Percentiles rank a stretch among this genome's conserved stretches.
These are phyloP conservation scores for Didymella arachidicola DNA, from an alignment of 2,329 filamentous ascomycete genomes.

Conservation along the genomic window DNA sequence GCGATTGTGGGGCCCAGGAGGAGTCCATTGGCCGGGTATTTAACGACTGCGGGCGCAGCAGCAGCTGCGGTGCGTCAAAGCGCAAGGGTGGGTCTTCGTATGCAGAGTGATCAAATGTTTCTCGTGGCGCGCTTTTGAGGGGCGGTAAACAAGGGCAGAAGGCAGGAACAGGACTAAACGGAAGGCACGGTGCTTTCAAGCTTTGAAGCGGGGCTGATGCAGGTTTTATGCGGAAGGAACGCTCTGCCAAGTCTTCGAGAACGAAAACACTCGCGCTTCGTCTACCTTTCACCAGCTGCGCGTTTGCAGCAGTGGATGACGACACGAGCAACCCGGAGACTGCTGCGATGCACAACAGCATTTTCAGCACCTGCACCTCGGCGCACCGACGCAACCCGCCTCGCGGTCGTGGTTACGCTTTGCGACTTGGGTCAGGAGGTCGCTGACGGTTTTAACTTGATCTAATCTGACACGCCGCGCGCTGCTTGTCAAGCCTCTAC, in stretches of 20 bases:
- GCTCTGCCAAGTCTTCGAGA: slow-evolving; percentile 9
- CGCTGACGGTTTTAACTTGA: slow-evolving; percentile 65
- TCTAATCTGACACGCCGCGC: slow-evolving; percentile 64
- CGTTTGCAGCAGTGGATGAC: slow-evolving; percentile 43
- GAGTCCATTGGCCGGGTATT: slow-evolving; percentile 42
- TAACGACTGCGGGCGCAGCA: slow-evolving; percentile 16
- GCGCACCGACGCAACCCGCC: slow-evolving; percentile 35
- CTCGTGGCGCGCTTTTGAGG: slow-evolving; percentile 1
- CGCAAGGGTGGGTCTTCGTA: slow-evolving; percentile 16
- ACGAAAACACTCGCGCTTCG: slow-evolving; percentile 15
- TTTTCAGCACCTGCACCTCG: slow-evolving; percentile 11
- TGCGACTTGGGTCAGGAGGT: slow-evolving; percentile 31
- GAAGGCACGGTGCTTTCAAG: slow-evolving; percentile 8
- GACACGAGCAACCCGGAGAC: slow-evolving; percentile 48
- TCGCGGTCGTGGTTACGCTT: slow-evolving; percentile 36
- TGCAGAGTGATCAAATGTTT: slow-evolving; percentile 18
- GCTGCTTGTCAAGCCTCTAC: slow-evolving; percentile 1
- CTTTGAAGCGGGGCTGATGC: slow-evolving; percentile 12
- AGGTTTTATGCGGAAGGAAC: slow-evolving; percentile 16
- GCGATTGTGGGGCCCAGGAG: slow-evolving; percentile 53
- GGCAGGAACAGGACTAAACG: slow-evolving; percentile 18
- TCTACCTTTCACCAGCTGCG: slow-evolving; percentile 26
- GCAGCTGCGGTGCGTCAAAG: slow-evolving; percentile 26
- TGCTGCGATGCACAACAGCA: slow-evolving; percentile 18
- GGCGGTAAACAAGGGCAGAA: slow-evolving; percentile 21